phyloP scores from a whole-genome alignment of 805 yeast genomes.

The Kodamaea lidongshanica region DNA sequence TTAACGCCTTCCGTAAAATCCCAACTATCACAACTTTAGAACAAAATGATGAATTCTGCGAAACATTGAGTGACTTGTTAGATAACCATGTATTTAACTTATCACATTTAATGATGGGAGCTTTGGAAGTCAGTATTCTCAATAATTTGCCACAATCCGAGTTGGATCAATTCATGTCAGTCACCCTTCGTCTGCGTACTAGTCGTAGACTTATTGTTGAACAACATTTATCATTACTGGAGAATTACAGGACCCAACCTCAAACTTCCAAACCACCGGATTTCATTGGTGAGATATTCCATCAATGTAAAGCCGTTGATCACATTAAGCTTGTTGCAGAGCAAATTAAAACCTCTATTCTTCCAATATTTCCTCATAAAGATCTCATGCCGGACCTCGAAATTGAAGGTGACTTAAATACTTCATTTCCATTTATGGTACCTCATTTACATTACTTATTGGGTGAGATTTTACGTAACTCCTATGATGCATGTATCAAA shows the following conservation, averaged over 20 bases:
- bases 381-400: slow-evolving; percentile 64
- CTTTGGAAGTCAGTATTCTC: slow-evolving; percentile 68
- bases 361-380: slow-evolving; percentile 44
- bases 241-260: slow-evolving; percentile 49
- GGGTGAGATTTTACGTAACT: slow-evolving; percentile 83
- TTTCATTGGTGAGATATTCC: slow-evolving; percentile 73
- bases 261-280: slow-evolving; percentile 45
- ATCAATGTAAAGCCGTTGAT: slow-evolving; percentile 67
- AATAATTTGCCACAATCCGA: slow-evolving; percentile 51
- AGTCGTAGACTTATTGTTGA: slow-evolving; percentile 87
- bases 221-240: slow-evolving; percentile 78
- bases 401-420: slow-evolving; percentile 65
- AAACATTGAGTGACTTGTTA: slow-evolving; percentile 54
- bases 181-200: slow-evolving; percentile 77
- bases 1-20: slow-evolving; percentile 74
- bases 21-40: slow-evolving; percentile 61
- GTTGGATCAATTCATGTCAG: slow-evolving; percentile 69
- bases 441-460: slow-evolving; percentile 81
- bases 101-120: slow-evolving; percentile 91
- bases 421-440: slow-evolving; percentile 74
- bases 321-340: slow-evolving; percentile 53
- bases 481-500: slow-evolving; percentile 73
- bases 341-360: slow-evolving; percentile 46
- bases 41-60: slow-evolving; percentile 72
- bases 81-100: slow-evolving; percentile 76